Conservation (phyloP, 2,329 filamentous ascomycete genomes). For the Colletotrichum sp. region DNA sequence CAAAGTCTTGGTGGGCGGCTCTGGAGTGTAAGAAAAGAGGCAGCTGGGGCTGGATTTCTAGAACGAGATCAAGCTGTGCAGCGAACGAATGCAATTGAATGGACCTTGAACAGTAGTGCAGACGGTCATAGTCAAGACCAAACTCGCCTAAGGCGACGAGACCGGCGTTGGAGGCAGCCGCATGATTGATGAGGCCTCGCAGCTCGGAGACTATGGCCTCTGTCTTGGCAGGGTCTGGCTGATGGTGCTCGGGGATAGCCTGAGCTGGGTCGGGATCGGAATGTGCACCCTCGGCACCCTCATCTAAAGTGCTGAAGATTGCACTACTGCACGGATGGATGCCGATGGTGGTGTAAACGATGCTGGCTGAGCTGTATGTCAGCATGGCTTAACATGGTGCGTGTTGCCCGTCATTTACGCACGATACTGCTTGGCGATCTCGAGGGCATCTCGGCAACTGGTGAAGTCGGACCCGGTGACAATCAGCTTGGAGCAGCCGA, state of each 20-base stretch:
- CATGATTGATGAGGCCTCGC: conserved; percentile 65
- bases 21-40: conserved; percentile 93
- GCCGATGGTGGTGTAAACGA: conserved; percentile 88
- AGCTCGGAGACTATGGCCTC: conserved; percentile 62
- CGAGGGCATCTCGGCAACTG: conserved; percentile 77
- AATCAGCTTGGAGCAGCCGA: conserved; percentile 88
- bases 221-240: conserved; percentile 50
- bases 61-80: conserved; percentile 79
- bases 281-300: conserved; percentile 50
- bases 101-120: conserved; percentile 80
- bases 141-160: conserved; percentile 92
- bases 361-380: conserved; percentile 61
- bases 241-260: conserved; percentile 54
- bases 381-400: not conserved
- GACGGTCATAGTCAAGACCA: conserved; percentile 92
- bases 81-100: conserved; percentile 87
- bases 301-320: conserved; percentile 68
- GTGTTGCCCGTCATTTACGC: conserved; percentile 34
- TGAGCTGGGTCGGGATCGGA: conserved; percentile 56
- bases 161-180: conserved; percentile 50
- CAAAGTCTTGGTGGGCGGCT: conserved; percentile 86
- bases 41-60: conserved; percentile 71
- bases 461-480: conserved; percentile 88
- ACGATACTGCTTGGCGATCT: conserved; percentile 78
- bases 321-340: conserved; percentile 91